Percentiles rank a stretch among this genome's conserved stretches.
These are phyloP conservation scores for Protomyces inundatus DNA, from an alignment of 1,139 yeast genomes.

Conservation along the genomic window DNA sequence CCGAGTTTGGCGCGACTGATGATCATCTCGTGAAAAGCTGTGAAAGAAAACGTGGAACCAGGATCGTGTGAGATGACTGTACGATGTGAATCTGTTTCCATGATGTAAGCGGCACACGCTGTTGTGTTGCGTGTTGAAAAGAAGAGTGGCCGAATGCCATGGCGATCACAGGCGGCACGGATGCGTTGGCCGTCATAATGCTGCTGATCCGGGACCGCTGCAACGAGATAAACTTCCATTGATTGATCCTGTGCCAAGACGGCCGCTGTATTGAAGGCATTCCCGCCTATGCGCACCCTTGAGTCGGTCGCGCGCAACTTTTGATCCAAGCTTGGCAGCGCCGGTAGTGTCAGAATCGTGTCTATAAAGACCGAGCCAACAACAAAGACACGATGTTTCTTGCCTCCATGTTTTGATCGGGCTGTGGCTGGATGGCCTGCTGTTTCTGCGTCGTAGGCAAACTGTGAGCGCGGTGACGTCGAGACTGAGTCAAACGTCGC, in stretches of 20 bases:
- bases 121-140: background rate
- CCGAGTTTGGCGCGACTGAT: background rate
- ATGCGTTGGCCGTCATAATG: background rate
- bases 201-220: background rate
- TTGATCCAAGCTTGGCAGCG: background rate
- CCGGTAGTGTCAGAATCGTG: background rate
- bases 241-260: background rate
- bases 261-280: background rate
- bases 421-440: background rate
- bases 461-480: too few relatives aligned
- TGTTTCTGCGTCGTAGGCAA: too few relatives aligned
- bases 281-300: background rate
- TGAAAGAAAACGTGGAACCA: background rate
- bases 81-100: background rate
- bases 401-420: background rate
- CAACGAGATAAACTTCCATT: background rate
- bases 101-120: background rate
- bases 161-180: background rate
- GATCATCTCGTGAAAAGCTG: background rate
- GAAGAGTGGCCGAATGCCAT: background rate
- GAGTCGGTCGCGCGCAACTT: background rate
- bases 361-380: background rate
- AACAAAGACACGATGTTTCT: background rate
- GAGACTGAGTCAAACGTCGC: too few relatives aligned
- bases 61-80: background rate